phyloP scores from a whole-genome alignment of 2,329 filamentous ascomycete species.

The Penicillium sp. region DNA sequence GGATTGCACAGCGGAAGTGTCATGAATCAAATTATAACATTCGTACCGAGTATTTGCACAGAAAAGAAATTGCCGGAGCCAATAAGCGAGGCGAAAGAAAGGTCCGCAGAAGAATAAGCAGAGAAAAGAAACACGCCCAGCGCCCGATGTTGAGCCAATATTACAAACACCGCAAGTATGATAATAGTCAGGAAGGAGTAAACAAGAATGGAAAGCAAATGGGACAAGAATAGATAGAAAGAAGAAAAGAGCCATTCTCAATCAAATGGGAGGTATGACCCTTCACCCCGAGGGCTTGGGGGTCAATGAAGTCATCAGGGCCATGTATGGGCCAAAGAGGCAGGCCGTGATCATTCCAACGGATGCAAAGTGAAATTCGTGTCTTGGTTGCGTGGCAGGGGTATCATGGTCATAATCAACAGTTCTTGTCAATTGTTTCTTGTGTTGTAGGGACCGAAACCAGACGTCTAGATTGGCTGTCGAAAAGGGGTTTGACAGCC shows the following conservation, averaged over 20 bases:
- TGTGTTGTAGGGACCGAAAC: conserved; percentile 1
- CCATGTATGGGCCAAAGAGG: neutral
- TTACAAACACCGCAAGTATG: neutral
- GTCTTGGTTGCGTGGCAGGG: conserved; percentile 5
- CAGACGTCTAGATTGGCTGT: conserved; percentile 8
- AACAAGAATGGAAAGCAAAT: neutral
- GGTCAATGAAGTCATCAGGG: neutral
- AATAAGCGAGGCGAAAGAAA: neutral
- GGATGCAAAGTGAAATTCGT: neutral
- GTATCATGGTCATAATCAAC: conserved; percentile 12
- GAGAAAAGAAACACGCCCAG: neutral
- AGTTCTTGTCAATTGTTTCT: conserved; percentile 3
- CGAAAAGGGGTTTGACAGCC: neutral
- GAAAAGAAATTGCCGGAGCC: neutral
- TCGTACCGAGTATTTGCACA: neutral
- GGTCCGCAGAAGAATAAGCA: neutral
- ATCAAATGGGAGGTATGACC: neutral
- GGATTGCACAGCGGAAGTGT: neutral
- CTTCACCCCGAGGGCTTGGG: no score
- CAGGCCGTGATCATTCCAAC: neutral
- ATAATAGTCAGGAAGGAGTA: neutral
- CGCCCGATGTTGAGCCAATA: neutral
- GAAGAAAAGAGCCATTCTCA: neutral
- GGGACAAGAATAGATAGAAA: neutral
- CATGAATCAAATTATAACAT: neutral